These are phyloP conservation scores for Astrothelium subdiscretum DNA, from an alignment of 495 filamentous ascomycete genomes.

Conservation along the genomic window DNA sequence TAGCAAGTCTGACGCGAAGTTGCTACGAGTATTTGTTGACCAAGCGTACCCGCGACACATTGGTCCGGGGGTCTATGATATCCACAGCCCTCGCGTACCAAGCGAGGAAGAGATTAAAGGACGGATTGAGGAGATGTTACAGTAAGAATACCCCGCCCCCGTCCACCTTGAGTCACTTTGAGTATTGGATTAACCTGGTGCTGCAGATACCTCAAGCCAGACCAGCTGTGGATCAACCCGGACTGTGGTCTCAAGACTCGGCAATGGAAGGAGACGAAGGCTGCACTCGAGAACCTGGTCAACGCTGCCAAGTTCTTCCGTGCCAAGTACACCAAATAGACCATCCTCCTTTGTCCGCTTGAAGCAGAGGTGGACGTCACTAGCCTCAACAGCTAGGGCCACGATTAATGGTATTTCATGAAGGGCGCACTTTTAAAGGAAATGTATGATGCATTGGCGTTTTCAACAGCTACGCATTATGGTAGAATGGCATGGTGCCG, in stretches of 20 bases:
- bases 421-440: too few relatives aligned
- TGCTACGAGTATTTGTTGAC: conserved; percentile 95
- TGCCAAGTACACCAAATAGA: conserved; percentile 54
- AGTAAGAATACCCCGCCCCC: conserved; percentile 34
- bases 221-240: conserved; percentile 97
- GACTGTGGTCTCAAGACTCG: conserved; percentile 99
- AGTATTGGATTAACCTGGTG: conserved; percentile 4
- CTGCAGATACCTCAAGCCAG: conserved; percentile 58
- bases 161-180: not conserved
- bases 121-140: conserved; percentile 92
- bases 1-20: conserved; percentile 98
- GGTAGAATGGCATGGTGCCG: not conserved
- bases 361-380: not conserved
- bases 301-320: conserved; percentile 94
- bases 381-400: not conserved
- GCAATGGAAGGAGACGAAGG: conserved; percentile 92
- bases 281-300: conserved; percentile 84
- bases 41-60: conserved; percentile 95
- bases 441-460: not conserved
- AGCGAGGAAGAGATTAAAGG: conserved; percentile 93
- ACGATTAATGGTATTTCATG: not conserved
- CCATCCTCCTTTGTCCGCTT: conserved; percentile 25
- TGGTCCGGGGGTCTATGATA: conserved; percentile 93
- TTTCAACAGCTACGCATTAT: not conserved
- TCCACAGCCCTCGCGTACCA: conserved; percentile 96